These are phyloP conservation scores for Trifolium dubium DNA, from an alignment of 306 rosid genomes.

Conservation along the genomic window DNA sequence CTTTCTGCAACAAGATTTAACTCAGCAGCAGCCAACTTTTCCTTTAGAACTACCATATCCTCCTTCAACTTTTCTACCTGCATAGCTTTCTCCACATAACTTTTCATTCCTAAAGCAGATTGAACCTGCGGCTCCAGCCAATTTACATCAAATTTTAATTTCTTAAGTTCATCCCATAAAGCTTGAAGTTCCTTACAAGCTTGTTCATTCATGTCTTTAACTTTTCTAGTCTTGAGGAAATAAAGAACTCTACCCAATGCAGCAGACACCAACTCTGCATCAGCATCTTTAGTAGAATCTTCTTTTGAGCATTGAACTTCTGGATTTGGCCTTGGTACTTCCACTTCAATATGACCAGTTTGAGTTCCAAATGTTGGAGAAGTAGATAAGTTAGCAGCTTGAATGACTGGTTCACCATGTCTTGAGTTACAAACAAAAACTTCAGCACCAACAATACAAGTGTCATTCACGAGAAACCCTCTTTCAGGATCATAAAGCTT, in stretches of 20 bases:
- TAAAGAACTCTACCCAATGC: slow-evolving; percentile 35
- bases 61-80: slow-evolving; percentile 4
- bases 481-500: no score
- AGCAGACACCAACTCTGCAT: slow-evolving; percentile 38
- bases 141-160: slow-evolving; percentile 36
- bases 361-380: background rate
- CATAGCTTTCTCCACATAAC: slow-evolving; percentile 18
- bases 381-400: background rate
- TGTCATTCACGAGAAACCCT: no score
- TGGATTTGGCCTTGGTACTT: background rate
- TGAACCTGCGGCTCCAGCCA: slow-evolving; percentile 45
- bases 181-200: slow-evolving; percentile 10
- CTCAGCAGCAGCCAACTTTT: slow-evolving; percentile 24
- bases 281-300: background rate
- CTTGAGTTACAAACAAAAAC: no score
- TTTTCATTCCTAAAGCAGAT: slow-evolving; percentile 27
- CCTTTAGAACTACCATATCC: background rate
- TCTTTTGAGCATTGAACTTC: background rate
- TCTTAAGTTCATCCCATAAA: slow-evolving; percentile 40
- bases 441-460: no score
- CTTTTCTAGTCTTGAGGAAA: slow-evolving; percentile 27
- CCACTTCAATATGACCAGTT: background rate
- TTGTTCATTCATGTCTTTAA: background rate
- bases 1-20: slow-evolving; percentile 7
- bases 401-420: background rate